Base-by-base conservation (phyloP, 2,329 filamentous ascomycete genomes). In the Cyclaneusma minus region DNA sequence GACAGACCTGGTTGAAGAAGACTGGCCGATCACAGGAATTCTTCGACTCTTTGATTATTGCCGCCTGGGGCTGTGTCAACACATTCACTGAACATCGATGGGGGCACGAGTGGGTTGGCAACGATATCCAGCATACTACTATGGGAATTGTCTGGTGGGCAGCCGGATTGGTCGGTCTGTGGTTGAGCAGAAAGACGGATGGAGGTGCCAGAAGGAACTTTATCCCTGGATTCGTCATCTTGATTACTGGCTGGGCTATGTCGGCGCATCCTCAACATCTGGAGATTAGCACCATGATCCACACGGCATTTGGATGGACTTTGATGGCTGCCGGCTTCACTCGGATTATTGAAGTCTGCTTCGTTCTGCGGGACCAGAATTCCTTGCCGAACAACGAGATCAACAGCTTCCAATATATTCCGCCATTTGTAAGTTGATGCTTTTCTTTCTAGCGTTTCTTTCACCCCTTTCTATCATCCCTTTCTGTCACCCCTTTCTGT, bases 121-220 rank as follows among this genome's bases (percentile, higher is more conserved):
- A 94, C 45, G 89, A 98, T 50, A 71, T 93, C 56, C 87, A 98
- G 51, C 89, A 98, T 51, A 98, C 89, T 0, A 82, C 80, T n/a
- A 95, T 98, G 87, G 89, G 89, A n/a, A 71, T 98, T 35, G 73
- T 98, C 27, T 98, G 89, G 89, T 98, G 87, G 87, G 80, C 74
- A 42, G 87, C 89, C 6, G 89, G 89, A 13, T 58, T 98, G 16
- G 67, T 87, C 7, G 89, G 89, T 21, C 66, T 98, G 27, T 98
- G 87, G 89, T 62, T 98, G 20, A 92, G 83, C 49, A 68, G 71
- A 35, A 82, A 76, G 47, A 71, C 82, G 30, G 73, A 87, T 35
- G 87, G 89, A 27, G 64, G 71, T 21, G 85, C 89, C 6, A 84
- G 87, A 61, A 70, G 89, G 39, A 98, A 98, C 55, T 71, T 98